Percentiles rank a stretch among this genome's conserved stretches.
These are phyloP conservation scores for Isoetes engelmannii DNA, from an alignment of 83 land plant species.

Conservation along the genomic window DNA sequence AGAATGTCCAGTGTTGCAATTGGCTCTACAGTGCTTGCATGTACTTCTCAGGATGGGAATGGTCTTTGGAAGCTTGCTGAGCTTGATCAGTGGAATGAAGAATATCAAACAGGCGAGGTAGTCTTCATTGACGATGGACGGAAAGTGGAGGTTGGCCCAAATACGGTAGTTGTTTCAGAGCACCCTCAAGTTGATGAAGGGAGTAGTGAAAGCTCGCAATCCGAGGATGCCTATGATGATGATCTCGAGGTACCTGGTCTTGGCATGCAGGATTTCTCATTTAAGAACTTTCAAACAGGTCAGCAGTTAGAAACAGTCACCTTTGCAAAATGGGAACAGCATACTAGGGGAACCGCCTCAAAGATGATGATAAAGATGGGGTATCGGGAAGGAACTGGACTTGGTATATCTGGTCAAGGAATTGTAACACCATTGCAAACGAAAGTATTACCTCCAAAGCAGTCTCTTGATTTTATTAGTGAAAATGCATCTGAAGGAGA, in stretches of 20 bases:
- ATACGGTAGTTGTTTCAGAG: conserved; percentile 49
- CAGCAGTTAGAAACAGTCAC: conserved; percentile 66
- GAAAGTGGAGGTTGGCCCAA: conserved; percentile 46
- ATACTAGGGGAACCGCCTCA: conserved; percentile 95
- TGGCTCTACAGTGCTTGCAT: conserved; percentile 79
- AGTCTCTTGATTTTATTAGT: conserved; percentile 60
- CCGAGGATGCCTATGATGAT: conserved; percentile 41
- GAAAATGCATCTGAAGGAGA: conserved; percentile 1
- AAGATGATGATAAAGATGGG: conserved; percentile 99
- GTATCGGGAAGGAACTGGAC: conserved; percentile 87
- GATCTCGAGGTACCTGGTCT: conserved; percentile 45
- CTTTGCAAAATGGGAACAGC: conserved; percentile 95
- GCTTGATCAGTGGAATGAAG: conserved; percentile 79
- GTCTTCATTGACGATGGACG: conserved; percentile 76
- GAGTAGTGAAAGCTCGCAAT: not conserved
- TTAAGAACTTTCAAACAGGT: conserved; percentile 26
- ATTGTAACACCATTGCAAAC: conserved; percentile 61
- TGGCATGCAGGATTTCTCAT: conserved; percentile 26
- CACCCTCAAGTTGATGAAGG: conserved; percentile 62
- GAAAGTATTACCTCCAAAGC: conserved; percentile 62
- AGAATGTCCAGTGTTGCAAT: conserved; percentile 51
- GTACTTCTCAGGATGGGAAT: conserved; percentile 31
- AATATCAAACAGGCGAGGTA: conserved; percentile 36
- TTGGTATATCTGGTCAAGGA: conserved; percentile 85
- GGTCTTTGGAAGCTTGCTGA: conserved; percentile 91